Base-by-base conservation (phyloP, 208 protist genomes). In the Crithidia mellificae region DNA sequence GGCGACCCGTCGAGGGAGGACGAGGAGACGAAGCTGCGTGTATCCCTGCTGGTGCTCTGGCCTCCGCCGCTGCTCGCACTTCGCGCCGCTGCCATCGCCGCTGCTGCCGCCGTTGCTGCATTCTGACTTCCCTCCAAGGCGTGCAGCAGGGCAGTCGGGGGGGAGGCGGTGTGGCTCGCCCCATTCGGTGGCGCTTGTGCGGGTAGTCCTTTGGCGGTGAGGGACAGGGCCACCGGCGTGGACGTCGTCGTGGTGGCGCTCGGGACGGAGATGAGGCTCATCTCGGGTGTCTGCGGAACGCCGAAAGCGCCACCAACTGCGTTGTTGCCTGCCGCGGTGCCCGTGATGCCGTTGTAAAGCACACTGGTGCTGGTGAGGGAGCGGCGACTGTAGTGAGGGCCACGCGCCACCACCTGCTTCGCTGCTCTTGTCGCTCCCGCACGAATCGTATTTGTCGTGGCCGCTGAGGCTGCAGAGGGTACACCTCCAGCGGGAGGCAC, bases 221-320 rank as follows among this genome's bases (percentile, higher is more conserved):
- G 29, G 2, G 59, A 65, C 29, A 65, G 59, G 46, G 34, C 30
- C 29, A 34, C 46, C 9, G 59, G 59, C 22, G 59, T 65, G 32
- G n/a, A 34, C 11, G 59, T 44, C 20, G 30, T 53, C 20, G 59
- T 55, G 20, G 32, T 15, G 34, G 55, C 46, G 46, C 32, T 55
- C 3, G 47, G 25, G 4, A 46, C 43, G 12, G 46, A 65, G 5
- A 30, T 55, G 0, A 55, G 17, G 22, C 59, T 65, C 34, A 43
- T 41, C 0, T 65, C 59, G 1, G 46, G 22, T 1, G 47, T 46
- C 7, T 34, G 39, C n/a, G n/a, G n/a, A n/a, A n/a, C n/a, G n/a
- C n/a, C n/a, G n/a, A n/a, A n/a, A n/a, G n/a, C n/a, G n/a, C n/a
- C n/a, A n/a, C n/a, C n/a, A 34, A 25, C 12, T 41, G 12, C 36